A percentile compares a stretch with the other conserved stretches of the same genome.
These are phyloP conservation scores for Russula compacta DNA, from an alignment of 768 basidiomycete genomes.

Conservation along the genomic window DNA sequence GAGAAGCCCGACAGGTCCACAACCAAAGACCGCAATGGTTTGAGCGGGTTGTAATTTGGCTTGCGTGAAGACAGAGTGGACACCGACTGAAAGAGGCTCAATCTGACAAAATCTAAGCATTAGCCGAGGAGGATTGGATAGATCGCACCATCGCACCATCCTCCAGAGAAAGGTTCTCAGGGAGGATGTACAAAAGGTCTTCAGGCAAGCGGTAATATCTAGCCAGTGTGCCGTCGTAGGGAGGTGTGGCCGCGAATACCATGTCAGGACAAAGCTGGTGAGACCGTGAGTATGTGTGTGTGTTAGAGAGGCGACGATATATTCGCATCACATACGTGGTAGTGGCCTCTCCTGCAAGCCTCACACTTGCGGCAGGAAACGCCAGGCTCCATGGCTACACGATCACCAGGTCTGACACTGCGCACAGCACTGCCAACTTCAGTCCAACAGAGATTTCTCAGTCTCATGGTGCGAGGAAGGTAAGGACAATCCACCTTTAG, in stretches of 20 bases:
- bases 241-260: conserved; percentile 88
- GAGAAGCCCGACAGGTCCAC: conserved; percentile 80
- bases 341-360: conserved; percentile 75
- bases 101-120: conserved; percentile 40
- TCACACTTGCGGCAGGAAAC: conserved; percentile 77
- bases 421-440: conserved; percentile 71
- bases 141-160: conserved; percentile 85
- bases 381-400: conserved; percentile 89
- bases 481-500: conserved; percentile 38
- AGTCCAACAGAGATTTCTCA: neutral
- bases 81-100: conserved; percentile 88
- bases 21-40: conserved; percentile 79
- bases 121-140: neutral
- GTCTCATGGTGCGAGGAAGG: neutral
- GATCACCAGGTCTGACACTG: conserved; percentile 70
- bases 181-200: conserved; percentile 77
- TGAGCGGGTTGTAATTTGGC: conserved; percentile 66
- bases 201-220: conserved; percentile 82
- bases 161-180: conserved; percentile 77
- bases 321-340: conserved; percentile 46
- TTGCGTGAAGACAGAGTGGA: conserved; percentile 78
- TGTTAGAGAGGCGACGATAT: neutral
- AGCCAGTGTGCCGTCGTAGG: conserved; percentile 81
- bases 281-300: neutral
- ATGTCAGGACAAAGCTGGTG: conserved; percentile 75